phyloP scores from a whole-genome alignment of 2,329 filamentous ascomycete genomes.

The Didymella lethalis region DNA sequence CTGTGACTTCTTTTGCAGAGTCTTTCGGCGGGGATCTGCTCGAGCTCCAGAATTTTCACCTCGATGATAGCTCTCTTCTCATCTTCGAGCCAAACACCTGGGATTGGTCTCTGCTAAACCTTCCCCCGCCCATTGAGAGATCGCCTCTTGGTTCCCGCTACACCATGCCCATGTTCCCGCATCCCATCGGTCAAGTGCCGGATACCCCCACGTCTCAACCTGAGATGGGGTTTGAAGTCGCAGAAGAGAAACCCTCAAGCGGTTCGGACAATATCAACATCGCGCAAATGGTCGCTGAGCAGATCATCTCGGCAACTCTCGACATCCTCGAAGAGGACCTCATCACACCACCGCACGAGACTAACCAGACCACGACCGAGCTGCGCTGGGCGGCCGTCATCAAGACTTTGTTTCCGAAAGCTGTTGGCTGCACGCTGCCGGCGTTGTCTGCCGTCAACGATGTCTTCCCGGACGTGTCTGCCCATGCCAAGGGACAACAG shows the following conservation, averaged over 20 bases:
- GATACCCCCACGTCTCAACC: constrained; percentile 47
- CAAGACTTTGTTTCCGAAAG: constrained; percentile 42
- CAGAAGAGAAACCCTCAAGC: constrained; percentile 42
- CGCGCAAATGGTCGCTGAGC: constrained; percentile 75
- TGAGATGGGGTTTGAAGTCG: constrained; percentile 34
- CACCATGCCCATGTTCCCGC: constrained; percentile 40
- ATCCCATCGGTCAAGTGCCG: constrained; percentile 36
- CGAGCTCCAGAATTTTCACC: constrained; percentile 38
- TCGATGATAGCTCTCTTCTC: constrained; percentile 39
- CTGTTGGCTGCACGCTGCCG: constrained; percentile 43
- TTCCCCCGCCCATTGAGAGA: constrained; percentile 39
- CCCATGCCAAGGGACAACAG: constrained; percentile 47
- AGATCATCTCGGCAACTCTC: constrained; percentile 65
- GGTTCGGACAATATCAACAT: constrained; percentile 71
- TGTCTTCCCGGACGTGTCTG: constrained; percentile 52
- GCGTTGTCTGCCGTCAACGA: constrained; percentile 53
- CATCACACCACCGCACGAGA: neutral
- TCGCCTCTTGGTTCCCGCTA: constrained; percentile 32
- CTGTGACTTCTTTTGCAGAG: constrained; percentile 47
- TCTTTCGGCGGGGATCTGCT: constrained; percentile 42
- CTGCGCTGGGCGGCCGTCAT: constrained; percentile 35
- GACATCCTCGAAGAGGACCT: constrained; percentile 42
- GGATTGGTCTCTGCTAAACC: constrained; percentile 50
- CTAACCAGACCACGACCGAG: constrained; percentile 29
- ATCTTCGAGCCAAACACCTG: constrained; percentile 45